Evolutionary conservation across 1,139 yeast species (phyloP).

Genomic region (Yamadazyma friedrichii): DNA sequence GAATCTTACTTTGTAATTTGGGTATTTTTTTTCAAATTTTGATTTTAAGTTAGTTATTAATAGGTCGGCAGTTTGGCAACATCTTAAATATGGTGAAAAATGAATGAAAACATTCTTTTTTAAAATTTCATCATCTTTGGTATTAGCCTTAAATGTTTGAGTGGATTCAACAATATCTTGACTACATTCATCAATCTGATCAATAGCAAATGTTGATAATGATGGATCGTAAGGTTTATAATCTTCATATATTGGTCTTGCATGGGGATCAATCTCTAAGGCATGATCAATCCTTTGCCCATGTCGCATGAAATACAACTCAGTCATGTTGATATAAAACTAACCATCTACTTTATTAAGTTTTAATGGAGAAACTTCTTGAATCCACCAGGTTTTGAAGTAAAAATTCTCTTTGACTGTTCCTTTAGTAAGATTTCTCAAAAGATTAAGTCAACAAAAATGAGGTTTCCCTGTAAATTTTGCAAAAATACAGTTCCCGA

Average conservation of each 20-base stretch:
- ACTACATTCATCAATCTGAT: conserved; percentile 31
- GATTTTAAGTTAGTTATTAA: conserved; percentile 31
- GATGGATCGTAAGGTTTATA: conserved; percentile 43
- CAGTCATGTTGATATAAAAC: conserved; percentile 24
- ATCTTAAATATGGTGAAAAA: conserved; percentile 45
- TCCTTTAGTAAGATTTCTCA: neutral
- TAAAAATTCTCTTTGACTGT: neutral
- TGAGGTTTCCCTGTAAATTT: too few relatives aligned
- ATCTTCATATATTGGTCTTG: conserved; percentile 28
- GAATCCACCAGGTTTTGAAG: neutral
- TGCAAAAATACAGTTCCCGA: too few relatives aligned
- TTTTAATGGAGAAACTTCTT: neutral
- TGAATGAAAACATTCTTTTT: conserved; percentile 43
- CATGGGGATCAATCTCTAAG: conserved; percentile 22
- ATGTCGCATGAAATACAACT: conserved; percentile 47
- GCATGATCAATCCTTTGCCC: conserved; percentile 47
- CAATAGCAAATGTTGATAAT: conserved; percentile 28
- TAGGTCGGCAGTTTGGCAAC: conserved; percentile 47
- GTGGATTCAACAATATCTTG: conserved; percentile 28
- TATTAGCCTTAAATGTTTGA: conserved; percentile 20
- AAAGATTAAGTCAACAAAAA: too few relatives aligned
- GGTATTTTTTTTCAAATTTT: conserved; percentile 23
- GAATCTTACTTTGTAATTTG: conserved; percentile 35
- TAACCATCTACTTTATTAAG: conserved; percentile 1
- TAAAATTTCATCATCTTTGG: conserved; percentile 10